These are phyloP conservation scores for Neodidymelliopsis sp. DNA, from an alignment of 2,329 filamentous ascomycete species.

Conservation along the genomic window DNA sequence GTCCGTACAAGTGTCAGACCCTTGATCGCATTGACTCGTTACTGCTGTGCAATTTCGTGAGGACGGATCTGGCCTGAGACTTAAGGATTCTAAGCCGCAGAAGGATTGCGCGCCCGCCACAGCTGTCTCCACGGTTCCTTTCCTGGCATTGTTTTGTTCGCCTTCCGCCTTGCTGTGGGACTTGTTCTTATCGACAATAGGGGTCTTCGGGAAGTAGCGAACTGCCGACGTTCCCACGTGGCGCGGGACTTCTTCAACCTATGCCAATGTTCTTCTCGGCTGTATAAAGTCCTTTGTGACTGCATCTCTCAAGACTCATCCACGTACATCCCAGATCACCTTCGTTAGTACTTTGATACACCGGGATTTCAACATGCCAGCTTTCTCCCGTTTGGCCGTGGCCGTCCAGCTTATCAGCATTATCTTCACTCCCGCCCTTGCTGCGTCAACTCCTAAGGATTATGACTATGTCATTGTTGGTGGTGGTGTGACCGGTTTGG, in stretches of 20 bases:
- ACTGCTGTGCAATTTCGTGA: constrained; percentile 5
- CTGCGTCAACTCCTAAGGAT: constrained; percentile 16
- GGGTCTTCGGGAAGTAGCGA: constrained; percentile 13
- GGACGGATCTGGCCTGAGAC: constrained; percentile 2
- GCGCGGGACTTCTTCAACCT: constrained; percentile 16
- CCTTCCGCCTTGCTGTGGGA: constrained; percentile 10
- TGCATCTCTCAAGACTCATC: constrained; percentile 9
- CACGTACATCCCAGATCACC: constrained; percentile 16
- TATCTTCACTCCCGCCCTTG: constrained; percentile 28
- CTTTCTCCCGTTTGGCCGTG: constrained; percentile 35
- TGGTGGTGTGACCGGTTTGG: constrained; percentile 39
- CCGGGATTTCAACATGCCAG: constrained; percentile 31
- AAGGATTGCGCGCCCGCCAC: constrained; percentile 5
- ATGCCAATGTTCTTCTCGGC: constrained; percentile 17
- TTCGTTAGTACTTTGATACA: constrained; percentile 23
- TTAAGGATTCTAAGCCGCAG: constrained; percentile 1
- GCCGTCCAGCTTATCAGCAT: constrained; percentile 34
- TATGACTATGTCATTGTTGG: constrained; percentile 46
- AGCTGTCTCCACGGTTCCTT: not conserved
- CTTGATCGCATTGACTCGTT: constrained; percentile 12
- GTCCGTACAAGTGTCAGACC: constrained; percentile 1
- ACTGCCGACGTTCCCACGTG: constrained; percentile 24
- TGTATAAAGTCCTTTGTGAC: constrained; percentile 29
- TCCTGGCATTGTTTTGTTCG: constrained; percentile 3
- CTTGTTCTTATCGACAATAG: constrained; percentile 1